A percentile compares a stretch with the other conserved stretches of the same genome.
Conservation (phyloP, 2,329 filamentous ascomycete species). For the Hirsutella rhossiliensis region DNA sequence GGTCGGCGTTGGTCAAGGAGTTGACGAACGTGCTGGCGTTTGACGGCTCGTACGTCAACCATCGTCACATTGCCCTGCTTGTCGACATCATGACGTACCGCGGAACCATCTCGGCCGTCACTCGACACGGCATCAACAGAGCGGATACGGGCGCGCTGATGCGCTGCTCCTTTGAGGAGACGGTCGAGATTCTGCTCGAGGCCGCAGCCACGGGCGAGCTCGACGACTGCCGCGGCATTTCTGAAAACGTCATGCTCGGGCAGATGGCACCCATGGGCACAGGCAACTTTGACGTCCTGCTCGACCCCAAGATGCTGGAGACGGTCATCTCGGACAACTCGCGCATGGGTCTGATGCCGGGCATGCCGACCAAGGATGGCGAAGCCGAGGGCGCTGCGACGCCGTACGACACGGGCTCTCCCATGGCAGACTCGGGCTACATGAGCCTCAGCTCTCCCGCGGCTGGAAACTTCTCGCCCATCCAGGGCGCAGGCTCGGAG, state of each 20-base stretch:
- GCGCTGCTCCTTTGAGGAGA: constrained; percentile 99
- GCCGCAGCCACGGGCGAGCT: constrained; percentile 90
- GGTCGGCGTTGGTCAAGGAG: constrained; percentile 76
- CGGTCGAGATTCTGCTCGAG: constrained; percentile 93
- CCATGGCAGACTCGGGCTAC: constrained; percentile 61
- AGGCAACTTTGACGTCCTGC: constrained; percentile 84
- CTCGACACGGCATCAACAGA: constrained; percentile 95
- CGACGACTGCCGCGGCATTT: constrained; percentile 95
- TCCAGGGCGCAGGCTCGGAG: constrained; percentile 64
- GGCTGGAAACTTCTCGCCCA: constrained; percentile 61
- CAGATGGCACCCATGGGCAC: constrained; percentile 96
- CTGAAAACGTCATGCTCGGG: constrained; percentile 96
- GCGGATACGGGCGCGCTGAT: constrained; percentile 96
- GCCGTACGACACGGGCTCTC: constrained; percentile 83
- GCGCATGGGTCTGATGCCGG: constrained; percentile 69
- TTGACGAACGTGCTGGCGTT: constrained; percentile 90
- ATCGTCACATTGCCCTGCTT: constrained; percentile 88
- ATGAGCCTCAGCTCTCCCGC: constrained; percentile 51
- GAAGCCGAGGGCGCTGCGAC: constrained; percentile 77
- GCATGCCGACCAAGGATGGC: constrained; percentile 63
- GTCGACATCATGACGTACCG: constrained; percentile 97
- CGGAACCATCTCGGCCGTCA: constrained; percentile 89
- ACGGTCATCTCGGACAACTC: constrained; percentile 91
- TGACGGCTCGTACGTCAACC: constrained; percentile 98
- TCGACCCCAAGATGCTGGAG: constrained; percentile 92